phyloP scores from a whole-genome alignment of 2,329 filamentous ascomycete species.

The Amauroascus niger region DNA sequence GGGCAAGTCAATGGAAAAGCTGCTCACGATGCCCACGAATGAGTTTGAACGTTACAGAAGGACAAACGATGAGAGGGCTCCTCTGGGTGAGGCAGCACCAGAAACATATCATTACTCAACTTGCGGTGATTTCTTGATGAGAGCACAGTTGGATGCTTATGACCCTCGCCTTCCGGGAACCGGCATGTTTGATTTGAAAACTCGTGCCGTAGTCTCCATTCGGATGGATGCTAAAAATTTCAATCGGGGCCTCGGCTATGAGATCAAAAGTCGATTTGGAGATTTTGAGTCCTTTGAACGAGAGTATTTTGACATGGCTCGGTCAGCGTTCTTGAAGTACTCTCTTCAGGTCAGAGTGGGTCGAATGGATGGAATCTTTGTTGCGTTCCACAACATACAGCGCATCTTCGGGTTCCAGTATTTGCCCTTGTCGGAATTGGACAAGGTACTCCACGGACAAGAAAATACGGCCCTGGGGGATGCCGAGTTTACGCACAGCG shows the following conservation, averaged over 20 bases:
- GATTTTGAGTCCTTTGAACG: slow-evolving; percentile 86
- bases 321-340: slow-evolving; percentile 90
- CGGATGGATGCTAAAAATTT: slow-evolving; percentile 72
- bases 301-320: slow-evolving; percentile 94
- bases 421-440: slow-evolving; percentile 76
- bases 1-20: slow-evolving; percentile 92
- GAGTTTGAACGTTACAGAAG: slow-evolving; percentile 79
- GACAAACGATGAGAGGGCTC: slow-evolving; percentile 56
- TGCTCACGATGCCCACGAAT: slow-evolving; percentile 70
- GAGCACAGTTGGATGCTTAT: slow-evolving; percentile 86
- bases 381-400: slow-evolving; percentile 89
- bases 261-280: slow-evolving; percentile 67
- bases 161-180: slow-evolving; percentile 78
- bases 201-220: slow-evolving; percentile 79
- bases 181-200: slow-evolving; percentile 95
- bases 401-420: slow-evolving; percentile 98
- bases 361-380: slow-evolving; percentile 96
- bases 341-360: slow-evolving; percentile 94
- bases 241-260: slow-evolving; percentile 70
- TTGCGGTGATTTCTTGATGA: slow-evolving; percentile 79
- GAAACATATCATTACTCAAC: slow-evolving; percentile 84
- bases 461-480: slow-evolving; percentile 59
- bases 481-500: slow-evolving; percentile 71
- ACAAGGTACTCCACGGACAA: slow-evolving; percentile 76
- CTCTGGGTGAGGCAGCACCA: slow-evolving; percentile 55